Evolutionary conservation across 768 basidiomycete species (phyloP).

Genomic region (Chlorophyllum brunneum): DNA sequence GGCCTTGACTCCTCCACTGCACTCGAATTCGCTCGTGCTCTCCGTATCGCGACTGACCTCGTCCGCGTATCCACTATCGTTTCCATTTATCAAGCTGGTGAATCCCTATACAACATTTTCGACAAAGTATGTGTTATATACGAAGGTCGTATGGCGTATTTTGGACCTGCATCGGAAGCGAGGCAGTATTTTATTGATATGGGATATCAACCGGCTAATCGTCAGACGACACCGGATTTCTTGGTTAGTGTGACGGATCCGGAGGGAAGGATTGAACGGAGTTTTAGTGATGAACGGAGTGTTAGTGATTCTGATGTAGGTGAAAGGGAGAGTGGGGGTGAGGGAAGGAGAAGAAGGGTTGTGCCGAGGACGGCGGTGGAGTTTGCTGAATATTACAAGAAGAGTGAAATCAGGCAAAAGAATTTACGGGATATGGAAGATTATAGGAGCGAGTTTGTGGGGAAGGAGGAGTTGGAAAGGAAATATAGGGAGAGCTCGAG

Average conservation of each 20-base stretch:
- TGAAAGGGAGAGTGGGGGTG: conserved; percentile 11
- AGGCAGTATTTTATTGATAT: conserved; percentile 72
- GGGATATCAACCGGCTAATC: conserved; percentile 53
- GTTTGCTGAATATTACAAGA: conserved; percentile 35
- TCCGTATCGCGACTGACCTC: conserved; percentile 63
- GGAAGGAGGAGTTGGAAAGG: conserved; percentile 32
- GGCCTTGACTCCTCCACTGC: conserved; percentile 70
- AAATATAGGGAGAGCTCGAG: conserved; percentile 42
- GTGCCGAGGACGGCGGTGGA: conserved; percentile 43
- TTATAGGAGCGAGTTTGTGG: conserved; percentile 43
- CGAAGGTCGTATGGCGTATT: conserved; percentile 75
- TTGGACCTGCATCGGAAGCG: conserved; percentile 61
- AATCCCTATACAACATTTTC: conserved; percentile 57
- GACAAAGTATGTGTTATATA: conserved; percentile 77
- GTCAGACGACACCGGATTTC: conserved; percentile 67
- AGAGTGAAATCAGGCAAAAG: conserved; percentile 20
- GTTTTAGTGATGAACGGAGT: conserved; percentile 15
- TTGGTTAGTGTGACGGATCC: conserved; percentile 59
- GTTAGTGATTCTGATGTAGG: not conserved
- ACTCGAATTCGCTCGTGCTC: conserved; percentile 64
- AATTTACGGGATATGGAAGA: conserved; percentile 38
- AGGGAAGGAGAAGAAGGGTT: conserved; percentile 12
- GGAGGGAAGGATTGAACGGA: conserved; percentile 41
- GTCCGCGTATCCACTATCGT: conserved; percentile 57
- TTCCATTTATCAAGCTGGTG: conserved; percentile 82